Evolutionary conservation across 495 filamentous ascomycete species (phyloP).

Genomic region (Lophiotrema nucula): DNA sequence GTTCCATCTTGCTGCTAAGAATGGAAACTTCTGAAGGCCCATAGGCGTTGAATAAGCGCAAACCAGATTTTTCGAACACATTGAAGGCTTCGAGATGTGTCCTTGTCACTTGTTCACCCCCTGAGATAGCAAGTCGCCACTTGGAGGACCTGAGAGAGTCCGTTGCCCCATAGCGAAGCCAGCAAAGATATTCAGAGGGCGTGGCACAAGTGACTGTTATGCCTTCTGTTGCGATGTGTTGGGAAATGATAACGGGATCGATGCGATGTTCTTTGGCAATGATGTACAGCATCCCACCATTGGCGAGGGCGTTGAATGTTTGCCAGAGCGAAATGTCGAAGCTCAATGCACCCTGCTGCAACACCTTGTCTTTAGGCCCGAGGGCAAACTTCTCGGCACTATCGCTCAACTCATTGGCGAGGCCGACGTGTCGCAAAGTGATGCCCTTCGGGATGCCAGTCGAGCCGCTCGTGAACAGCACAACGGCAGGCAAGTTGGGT

Average conservation of each 20-base stretch:
- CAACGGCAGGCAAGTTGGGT: constrained; percentile 39
- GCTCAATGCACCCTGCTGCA: constrained; percentile 48
- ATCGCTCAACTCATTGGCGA: constrained; percentile 22
- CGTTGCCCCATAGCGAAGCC: constrained; percentile 33
- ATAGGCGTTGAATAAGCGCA: background rate
- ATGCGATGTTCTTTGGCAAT: background rate
- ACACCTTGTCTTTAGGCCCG: background rate
- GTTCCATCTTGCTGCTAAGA: background rate
- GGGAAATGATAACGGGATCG: constrained; percentile 10
- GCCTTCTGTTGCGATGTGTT: constrained; percentile 38
- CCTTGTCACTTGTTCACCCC: background rate
- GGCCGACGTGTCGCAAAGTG: constrained; percentile 14
- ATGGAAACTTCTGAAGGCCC: background rate
- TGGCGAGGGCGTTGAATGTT: constrained; percentile 38
- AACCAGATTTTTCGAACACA: background rate
- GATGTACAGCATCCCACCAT: constrained; percentile 41
- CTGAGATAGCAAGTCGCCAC: background rate
- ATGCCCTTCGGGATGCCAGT: constrained; percentile 23
- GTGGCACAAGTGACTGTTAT: constrained; percentile 46
- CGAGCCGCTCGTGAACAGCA: constrained; percentile 10
- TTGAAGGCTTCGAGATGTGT: background rate
- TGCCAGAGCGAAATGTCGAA: constrained; percentile 46
- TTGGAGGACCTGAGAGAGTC: background rate
- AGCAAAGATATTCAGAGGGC: constrained; percentile 46
- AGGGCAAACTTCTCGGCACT: background rate